Evolutionary conservation across 352 stramenopile species (phyloP).

Genomic region (Plasmopara muralis): DNA sequence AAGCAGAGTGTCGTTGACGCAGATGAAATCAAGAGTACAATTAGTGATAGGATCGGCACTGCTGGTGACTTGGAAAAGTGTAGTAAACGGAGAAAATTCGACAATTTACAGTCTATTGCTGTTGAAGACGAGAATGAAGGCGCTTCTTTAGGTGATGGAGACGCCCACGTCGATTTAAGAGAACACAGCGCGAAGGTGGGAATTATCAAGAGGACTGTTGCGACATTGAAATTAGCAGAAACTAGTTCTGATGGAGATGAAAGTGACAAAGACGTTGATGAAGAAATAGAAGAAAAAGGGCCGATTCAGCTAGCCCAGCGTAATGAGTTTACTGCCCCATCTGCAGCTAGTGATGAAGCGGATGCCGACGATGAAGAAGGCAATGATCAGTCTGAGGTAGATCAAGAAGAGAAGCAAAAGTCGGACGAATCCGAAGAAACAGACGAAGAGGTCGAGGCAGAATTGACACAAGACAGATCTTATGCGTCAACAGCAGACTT

Average conservation of each 20-base stretch:
- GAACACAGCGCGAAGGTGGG: constrained; percentile 1
- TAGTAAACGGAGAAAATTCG: background rate
- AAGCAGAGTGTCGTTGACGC: constrained; percentile 1
- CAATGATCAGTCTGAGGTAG: constrained; percentile 1
- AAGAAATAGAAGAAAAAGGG: constrained; percentile 11
- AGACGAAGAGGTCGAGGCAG: constrained; percentile 7
- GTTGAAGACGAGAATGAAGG: constrained; percentile 3
- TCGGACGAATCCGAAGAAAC: constrained; percentile 3
- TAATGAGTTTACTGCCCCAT: constrained; percentile 1
- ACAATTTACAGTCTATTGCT: background rate
- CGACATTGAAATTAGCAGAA: constrained; percentile 5
- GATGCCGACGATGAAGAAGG: background rate
- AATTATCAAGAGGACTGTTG: constrained; percentile 4
- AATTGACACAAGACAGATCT: background rate
- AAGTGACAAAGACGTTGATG: constrained; percentile 7
- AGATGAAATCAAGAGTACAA: background rate
- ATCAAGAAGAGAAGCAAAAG: background rate
- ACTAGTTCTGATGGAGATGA: constrained; percentile 14
- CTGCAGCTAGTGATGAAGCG: constrained; percentile 5
- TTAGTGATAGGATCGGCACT: background rate
- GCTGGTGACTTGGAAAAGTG: background rate
- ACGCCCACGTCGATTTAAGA: background rate
- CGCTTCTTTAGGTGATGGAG: constrained; percentile 3
- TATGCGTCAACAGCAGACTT: constrained; percentile 3
- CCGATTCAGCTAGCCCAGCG: constrained; percentile 15